phyloP scores from a whole-genome alignment of 2,329 filamentous ascomycete species.

The Epichloe amarillans region DNA sequence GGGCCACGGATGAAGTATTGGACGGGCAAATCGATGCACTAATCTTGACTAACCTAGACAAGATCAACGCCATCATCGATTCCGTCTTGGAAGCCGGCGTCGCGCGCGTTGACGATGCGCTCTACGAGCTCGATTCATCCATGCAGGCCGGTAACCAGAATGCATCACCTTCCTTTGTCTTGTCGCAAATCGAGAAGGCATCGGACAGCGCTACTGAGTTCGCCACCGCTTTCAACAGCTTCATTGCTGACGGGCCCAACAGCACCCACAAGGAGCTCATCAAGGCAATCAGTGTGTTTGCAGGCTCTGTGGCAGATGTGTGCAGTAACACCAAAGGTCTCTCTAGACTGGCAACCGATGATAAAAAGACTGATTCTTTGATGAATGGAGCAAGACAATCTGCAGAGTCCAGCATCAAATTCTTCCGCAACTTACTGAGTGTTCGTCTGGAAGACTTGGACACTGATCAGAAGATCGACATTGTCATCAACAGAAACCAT shows the following conservation, averaged over 20 bases:
- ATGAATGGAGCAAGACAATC: conserved; percentile 72
- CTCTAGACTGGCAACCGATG: conserved; percentile 81
- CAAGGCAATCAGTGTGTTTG: conserved; percentile 79
- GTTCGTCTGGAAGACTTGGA: conserved; percentile 88
- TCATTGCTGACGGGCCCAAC: conserved; percentile 91
- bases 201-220: conserved; percentile 92
- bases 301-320: conserved; percentile 83
- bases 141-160: conserved; percentile 99
- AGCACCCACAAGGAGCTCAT: conserved; percentile 84
- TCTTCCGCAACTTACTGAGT: conserved; percentile 88
- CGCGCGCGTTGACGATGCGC: conserved; percentile 83
- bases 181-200: conserved; percentile 95
- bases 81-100: conserved; percentile 90
- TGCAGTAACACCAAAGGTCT: conserved; percentile 95
- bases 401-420: conserved; percentile 76
- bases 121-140: conserved; percentile 92
- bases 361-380: conserved; percentile 83
- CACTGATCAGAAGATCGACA: conserved; percentile 83
- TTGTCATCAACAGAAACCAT: conserved; percentile 94
- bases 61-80: conserved; percentile 96
- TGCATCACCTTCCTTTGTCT: conserved; percentile 82
- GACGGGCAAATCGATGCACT: conserved; percentile 87
- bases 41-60: conserved; percentile 72
- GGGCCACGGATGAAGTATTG: conserved; percentile 63
- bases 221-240: conserved; percentile 95